A percentile compares a stretch with the other conserved stretches of the same genome.
These are phyloP conservation scores for Cymbopogon citratus DNA, from an alignment of 176 grass and related monocot genomes.

Conservation along the genomic window DNA sequence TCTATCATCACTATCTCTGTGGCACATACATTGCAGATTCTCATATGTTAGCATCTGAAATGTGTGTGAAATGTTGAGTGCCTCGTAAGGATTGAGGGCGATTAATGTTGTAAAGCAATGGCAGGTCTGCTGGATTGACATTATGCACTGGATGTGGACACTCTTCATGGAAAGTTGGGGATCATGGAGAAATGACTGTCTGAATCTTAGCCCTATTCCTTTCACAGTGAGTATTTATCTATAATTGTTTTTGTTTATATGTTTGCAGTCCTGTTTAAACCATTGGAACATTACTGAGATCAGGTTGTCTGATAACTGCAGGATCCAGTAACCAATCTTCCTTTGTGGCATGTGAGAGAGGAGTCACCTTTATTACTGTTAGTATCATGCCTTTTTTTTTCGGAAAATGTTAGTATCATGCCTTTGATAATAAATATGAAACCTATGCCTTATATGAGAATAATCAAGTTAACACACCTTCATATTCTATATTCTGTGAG, in stretches of 20 bases:
- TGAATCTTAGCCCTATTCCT: constrained; percentile 80
- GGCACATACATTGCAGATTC: neutral
- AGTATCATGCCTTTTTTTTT: constrained; percentile 25
- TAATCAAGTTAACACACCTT: neutral
- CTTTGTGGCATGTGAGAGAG: constrained; percentile 50
- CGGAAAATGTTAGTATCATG: constrained; percentile 62
- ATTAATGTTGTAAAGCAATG: constrained; percentile 15
- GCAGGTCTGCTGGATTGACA: constrained; percentile 79
- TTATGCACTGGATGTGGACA: constrained; percentile 90
- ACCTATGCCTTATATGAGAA: neutral
- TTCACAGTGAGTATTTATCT: constrained; percentile 50
- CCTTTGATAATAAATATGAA: neutral
- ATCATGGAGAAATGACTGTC: constrained; percentile 61
- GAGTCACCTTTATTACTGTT: constrained; percentile 72
- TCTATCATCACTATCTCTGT: neutral
- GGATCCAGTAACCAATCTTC: constrained; percentile 95
- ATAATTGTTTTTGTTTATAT: neutral
- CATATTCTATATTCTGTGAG: neutral
- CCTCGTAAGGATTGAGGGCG: neutral
- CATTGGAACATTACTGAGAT: constrained; percentile 4
- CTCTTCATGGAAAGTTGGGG: constrained; percentile 88
- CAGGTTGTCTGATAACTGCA: constrained; percentile 46
- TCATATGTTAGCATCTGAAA: neutral
- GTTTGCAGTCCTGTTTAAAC: neutral
- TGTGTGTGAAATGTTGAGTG: neutral